These are phyloP conservation scores for Gaertneriomyces sp. DNA, from an alignment of 192 early-diverging fungal genomes.

Conservation along the genomic window DNA sequence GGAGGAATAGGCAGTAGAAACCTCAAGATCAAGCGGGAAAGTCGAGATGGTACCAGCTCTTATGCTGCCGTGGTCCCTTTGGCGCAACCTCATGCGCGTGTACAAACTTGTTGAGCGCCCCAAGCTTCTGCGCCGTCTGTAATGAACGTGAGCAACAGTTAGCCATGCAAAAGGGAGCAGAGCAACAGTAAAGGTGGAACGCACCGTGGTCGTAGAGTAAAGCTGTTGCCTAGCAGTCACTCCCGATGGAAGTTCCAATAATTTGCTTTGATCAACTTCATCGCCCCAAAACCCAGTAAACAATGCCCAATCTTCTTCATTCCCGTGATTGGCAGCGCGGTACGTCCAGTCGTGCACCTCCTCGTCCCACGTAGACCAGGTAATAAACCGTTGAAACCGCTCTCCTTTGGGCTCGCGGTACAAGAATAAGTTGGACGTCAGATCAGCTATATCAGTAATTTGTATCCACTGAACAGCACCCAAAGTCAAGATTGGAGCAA, in stretches of 20 bases:
- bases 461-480: constrained; percentile 29
- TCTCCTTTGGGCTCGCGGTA: constrained; percentile 14
- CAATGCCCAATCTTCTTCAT: constrained; percentile 21
- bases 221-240: constrained; percentile 26
- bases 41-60: constrained; percentile 28
- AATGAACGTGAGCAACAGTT: background rate
- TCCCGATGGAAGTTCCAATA: constrained; percentile 19
- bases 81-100: constrained; percentile 18
- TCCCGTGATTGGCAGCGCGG: background rate
- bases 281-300: constrained; percentile 27
- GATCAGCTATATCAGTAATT: constrained; percentile 26
- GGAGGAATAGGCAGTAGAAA: constrained; percentile 14
- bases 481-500: constrained; percentile 25
- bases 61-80: constrained; percentile 30
- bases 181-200: background rate
- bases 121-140: constrained; percentile 21
- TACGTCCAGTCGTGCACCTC: constrained; percentile 23
- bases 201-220: constrained; percentile 10
- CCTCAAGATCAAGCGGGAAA: constrained; percentile 50
- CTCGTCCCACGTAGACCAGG: constrained; percentile 23
- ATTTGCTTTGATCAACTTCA: constrained; percentile 23
- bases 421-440: constrained; percentile 16
- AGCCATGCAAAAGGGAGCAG: background rate
- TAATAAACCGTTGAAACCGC: constrained; percentile 17
- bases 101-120: constrained; percentile 25